Base-by-base conservation (phyloP, 2,329 filamentous ascomycete genomes). In the Beauveria bassiana region DNA sequence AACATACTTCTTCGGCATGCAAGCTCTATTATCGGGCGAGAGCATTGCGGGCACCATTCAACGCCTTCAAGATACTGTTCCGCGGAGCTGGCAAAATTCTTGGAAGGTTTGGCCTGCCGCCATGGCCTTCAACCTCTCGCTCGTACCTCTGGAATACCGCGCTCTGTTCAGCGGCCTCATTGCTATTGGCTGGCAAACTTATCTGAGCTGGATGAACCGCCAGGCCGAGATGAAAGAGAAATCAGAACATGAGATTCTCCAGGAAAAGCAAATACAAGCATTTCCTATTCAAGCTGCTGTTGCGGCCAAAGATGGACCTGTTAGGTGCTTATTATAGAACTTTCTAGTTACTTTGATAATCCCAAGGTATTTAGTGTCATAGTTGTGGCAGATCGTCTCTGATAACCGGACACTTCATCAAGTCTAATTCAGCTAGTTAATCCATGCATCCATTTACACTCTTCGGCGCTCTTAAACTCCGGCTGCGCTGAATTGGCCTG, bases 131-230 rank as follows among this genome's bases (percentile, higher is more conserved):
- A 93, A 82, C 72, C 96, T 97, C 70, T 86, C 88, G n/a, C 95
- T 91, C 69, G 78, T 97, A 5, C 85, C 87, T 28, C 79, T 91
- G 53, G 86, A 93, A 70, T 93, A 91, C 73, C 80, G 93, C 56
- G 90, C 86, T 67, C 81, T 96, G 18, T 95, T 96, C 67, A 85
- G 88, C 0, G 91, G 90, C 1, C 76, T 88, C 7, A 82, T 96
- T 65, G 90, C 91, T 1, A 88, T 96, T 57, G 90, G 89, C 0
- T 97, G 93, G 93, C 93, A 96, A 81, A 92, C 91, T 1, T 97
- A 96, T 78, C 70, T 97, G 67, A 90, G 87, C 67, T 89, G 86
- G 73, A 74, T 96, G 69, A 96, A 96, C 69, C 82, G 88, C 68
- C 78, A 79, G 64, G 90, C 90, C 1, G 90, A 91, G 72, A 43